Percentiles rank a stretch among this genome's conserved stretches.
These are phyloP conservation scores for Spathaspora girioi DNA, from an alignment of 805 yeast genomes.

Conservation along the genomic window DNA sequence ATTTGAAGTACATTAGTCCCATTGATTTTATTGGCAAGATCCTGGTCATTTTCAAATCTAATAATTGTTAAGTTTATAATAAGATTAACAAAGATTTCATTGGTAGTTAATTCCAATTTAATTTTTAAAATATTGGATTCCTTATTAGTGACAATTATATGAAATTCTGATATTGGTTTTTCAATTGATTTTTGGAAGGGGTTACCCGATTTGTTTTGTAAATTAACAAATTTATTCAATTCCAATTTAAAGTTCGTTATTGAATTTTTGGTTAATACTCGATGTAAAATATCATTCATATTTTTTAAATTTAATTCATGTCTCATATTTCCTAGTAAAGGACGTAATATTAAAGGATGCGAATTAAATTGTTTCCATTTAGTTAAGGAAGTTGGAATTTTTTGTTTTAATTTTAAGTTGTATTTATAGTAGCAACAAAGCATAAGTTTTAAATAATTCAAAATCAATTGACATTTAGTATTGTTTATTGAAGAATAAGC, in stretches of 20 bases:
- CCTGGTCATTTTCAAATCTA: constrained; percentile 21
- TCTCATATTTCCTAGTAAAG: constrained; percentile 55
- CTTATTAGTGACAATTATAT: constrained; percentile 18
- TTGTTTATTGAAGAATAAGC: constrained; percentile 28
- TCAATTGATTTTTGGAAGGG: constrained; percentile 40
- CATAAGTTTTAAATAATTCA: constrained; percentile 53
- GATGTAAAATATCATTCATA: constrained; percentile 26
- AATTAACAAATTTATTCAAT: constrained; percentile 23
- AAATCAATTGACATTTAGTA: constrained; percentile 51
- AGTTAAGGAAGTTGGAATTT: constrained; percentile 45
- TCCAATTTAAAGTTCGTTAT: constrained; percentile 2
- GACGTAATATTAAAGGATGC: constrained; percentile 48
- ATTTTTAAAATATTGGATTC: constrained; percentile 19
- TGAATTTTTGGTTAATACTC: constrained; percentile 10
- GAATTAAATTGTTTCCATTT: constrained; percentile 42
- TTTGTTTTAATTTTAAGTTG: constrained; percentile 39
- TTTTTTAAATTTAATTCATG: constrained; percentile 44
- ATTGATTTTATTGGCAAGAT: constrained; percentile 24
- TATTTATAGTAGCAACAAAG: constrained; percentile 55
- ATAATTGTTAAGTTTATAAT: constrained; percentile 32
- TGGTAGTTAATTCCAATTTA: constrained; percentile 30
- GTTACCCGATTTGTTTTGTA: constrained; percentile 15
- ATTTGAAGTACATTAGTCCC: constrained; percentile 42
- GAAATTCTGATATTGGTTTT: constrained; percentile 31
- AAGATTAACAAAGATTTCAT: constrained; percentile 40